Percentiles rank a stretch among this genome's conserved stretches.
Evolutionary conservation across 2,329 filamentous ascomycete species (phyloP).

Genomic region (Hypoxylon sp.): DNA sequence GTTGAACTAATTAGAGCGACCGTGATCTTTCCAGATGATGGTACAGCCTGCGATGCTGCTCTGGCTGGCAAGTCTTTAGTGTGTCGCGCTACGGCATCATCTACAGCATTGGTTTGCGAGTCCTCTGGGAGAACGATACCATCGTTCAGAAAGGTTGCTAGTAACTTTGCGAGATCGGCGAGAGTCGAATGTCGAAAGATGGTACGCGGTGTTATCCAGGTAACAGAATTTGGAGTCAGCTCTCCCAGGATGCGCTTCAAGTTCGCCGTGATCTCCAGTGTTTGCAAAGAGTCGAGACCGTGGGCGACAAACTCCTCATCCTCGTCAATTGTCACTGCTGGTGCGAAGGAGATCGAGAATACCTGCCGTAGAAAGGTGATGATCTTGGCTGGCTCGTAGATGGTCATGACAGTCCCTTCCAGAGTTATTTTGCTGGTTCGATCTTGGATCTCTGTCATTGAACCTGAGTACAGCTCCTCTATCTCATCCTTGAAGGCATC

Average conservation of each 20-base stretch:
- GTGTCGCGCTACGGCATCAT: conserved; percentile 18
- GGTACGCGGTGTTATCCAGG: conserved; percentile 29
- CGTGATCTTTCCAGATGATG: not conserved
- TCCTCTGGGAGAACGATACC: conserved; percentile 16
- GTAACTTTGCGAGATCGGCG: conserved; percentile 7
- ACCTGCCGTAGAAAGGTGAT: conserved; percentile 7
- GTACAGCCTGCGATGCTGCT: not conserved
- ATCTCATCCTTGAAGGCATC: conserved; percentile 33
- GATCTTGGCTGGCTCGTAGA: conserved; percentile 11
- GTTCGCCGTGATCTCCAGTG: conserved; percentile 17
- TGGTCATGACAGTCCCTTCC: not conserved
- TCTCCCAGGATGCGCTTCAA: conserved; percentile 23
- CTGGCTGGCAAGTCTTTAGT: conserved; percentile 6
- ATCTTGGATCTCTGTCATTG: not conserved
- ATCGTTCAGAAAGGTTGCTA: conserved; percentile 25
- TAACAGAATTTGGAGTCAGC: conserved; percentile 1
- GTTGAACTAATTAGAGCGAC: conserved; percentile 34
- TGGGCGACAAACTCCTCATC: conserved; percentile 29
- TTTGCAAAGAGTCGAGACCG: conserved; percentile 33
- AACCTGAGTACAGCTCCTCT: conserved; percentile 26
- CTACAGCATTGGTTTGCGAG: not conserved
- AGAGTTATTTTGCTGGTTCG: not conserved
- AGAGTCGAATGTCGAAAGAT: conserved; percentile 30
- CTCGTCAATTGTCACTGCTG: conserved; percentile 7
- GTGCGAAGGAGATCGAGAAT: conserved; percentile 3